A percentile compares a stretch with the other conserved stretches of the same genome.
Evolutionary conservation across 352 stramenopile species (phyloP).

Genomic region (Phytopythium sindhum): DNA sequence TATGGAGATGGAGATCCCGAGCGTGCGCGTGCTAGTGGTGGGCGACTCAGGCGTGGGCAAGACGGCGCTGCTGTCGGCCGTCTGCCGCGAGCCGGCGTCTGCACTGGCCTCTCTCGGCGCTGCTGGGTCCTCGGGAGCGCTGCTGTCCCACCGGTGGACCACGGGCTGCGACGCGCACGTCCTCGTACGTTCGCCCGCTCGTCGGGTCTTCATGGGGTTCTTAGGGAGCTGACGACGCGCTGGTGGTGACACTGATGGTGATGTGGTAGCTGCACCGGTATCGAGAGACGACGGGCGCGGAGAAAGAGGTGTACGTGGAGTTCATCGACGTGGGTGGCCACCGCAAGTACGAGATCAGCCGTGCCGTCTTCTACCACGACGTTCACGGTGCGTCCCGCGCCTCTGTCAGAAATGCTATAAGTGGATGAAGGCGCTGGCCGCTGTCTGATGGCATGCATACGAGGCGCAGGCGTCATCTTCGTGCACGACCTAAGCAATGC

Average conservation of each 20-base stretch:
- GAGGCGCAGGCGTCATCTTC: conserved; percentile 51
- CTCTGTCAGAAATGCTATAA: not conserved
- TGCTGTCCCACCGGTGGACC: conserved; percentile 49
- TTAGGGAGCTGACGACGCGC: not conserved
- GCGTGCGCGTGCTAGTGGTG: conserved; percentile 75
- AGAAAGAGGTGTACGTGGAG: conserved; percentile 69
- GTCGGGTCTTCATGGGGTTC: not conserved
- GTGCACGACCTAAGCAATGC: conserved; percentile 79
- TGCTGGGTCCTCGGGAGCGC: conserved; percentile 4
- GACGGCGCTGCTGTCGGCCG: conserved; percentile 60
- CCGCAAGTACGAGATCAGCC: conserved; percentile 77
- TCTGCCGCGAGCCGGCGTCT: conserved; percentile 41
- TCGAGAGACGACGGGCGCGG: conserved; percentile 28
- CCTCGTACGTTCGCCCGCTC: conserved; percentile 29
- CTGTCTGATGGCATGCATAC: not conserved
- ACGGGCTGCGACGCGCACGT: conserved; percentile 83
- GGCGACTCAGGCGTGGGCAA: conserved; percentile 87
- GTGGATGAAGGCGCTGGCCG: not conserved
- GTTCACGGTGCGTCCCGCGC: conserved; percentile 39
- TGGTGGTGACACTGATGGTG: not conserved
- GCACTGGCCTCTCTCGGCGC: conserved; percentile 6
- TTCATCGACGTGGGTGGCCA: conserved; percentile 84
- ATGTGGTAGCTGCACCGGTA: conserved; percentile 25
- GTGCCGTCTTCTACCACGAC: conserved; percentile 77
- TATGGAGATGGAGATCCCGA: conserved; percentile 61